A percentile compares a stretch with the other conserved stretches of the same genome.
phyloP scores from a whole-genome alignment of 495 filamentous ascomycete species.

The Talaromyces stipitatus region DNA sequence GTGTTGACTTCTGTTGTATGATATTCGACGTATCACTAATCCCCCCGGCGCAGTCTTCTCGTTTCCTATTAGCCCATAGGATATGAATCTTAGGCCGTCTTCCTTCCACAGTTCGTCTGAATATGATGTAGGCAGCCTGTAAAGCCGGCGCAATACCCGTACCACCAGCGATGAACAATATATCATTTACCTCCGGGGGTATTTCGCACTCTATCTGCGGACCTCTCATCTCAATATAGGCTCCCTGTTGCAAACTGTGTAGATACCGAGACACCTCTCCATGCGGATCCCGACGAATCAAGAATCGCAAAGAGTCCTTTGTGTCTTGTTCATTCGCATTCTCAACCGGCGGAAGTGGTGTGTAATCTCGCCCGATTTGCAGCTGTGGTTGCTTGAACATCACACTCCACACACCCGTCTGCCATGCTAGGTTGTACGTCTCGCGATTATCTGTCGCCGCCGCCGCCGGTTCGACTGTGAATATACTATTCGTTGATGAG shows the following conservation, averaged over 20 bases:
- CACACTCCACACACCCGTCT: conserved; percentile 69
- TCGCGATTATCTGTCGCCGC: conserved; percentile 19
- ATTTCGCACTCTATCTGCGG: conserved; percentile 64
- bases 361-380: conserved; percentile 84
- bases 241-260: conserved; percentile 49
- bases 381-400: conserved; percentile 91
- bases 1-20: neutral
- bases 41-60: conserved; percentile 51
- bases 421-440: conserved; percentile 45
- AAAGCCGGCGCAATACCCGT: conserved; percentile 90
- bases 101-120: conserved; percentile 22
- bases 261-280: conserved; percentile 66
- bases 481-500: conserved; percentile 68
- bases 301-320: conserved; percentile 40
- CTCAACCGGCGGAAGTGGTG: conserved; percentile 59
- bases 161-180: conserved; percentile 85
- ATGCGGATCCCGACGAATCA: conserved; percentile 46
- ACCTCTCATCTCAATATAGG: conserved; percentile 66
- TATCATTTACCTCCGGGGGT: conserved; percentile 40
- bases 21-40: conserved; percentile 19
- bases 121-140: conserved; percentile 60
- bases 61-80: conserved; percentile 58
- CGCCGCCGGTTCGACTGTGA: conserved; percentile 53
- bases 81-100: conserved; percentile 45
- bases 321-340: conserved; percentile 24